Percentiles rank a stretch among this genome's conserved stretches.
Conservation (phyloP, 805 yeast genomes). For the Torulaspora gathmanii region DNA sequence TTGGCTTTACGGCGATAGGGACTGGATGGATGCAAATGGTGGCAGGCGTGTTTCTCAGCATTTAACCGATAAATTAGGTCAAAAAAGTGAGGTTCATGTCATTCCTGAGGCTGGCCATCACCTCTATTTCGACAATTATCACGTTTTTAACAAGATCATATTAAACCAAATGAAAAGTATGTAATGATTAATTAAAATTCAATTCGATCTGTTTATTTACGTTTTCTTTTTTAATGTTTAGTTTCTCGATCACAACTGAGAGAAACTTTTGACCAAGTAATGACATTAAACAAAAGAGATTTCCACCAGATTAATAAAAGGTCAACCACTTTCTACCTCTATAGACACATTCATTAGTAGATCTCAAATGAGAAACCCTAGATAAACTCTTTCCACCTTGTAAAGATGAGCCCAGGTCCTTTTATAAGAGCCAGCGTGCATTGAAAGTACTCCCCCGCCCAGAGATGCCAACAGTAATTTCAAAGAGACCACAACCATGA, state of each 20-base stretch:
- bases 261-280: too few relatives aligned
- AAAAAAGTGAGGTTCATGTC: conserved; percentile 36
- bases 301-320: too few relatives aligned
- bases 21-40: conserved; percentile 58
- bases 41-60: conserved; percentile 35
- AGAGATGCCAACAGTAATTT: too few relatives aligned
- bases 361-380: too few relatives aligned
- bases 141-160: conserved; percentile 49
- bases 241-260: neutral
- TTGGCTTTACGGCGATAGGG: conserved; percentile 83
- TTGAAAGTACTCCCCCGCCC: too few relatives aligned
- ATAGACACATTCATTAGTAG: too few relatives aligned
- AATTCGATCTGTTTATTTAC: neutral
- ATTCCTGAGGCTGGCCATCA: conserved; percentile 70
- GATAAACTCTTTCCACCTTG: too few relatives aligned
- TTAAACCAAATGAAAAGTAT: conserved; percentile 46
- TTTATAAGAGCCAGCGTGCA: neutral
- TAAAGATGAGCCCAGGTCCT: too few relatives aligned
- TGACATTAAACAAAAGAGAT: too few relatives aligned
- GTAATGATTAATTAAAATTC: neutral
- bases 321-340: too few relatives aligned
- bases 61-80: conserved; percentile 20
- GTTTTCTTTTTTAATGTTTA: neutral
- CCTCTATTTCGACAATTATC: conserved; percentile 63
- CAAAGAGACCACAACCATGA: neutral